phyloP scores from a whole-genome alignment of 306 rosid species.

The Datisca glomerata region DNA sequence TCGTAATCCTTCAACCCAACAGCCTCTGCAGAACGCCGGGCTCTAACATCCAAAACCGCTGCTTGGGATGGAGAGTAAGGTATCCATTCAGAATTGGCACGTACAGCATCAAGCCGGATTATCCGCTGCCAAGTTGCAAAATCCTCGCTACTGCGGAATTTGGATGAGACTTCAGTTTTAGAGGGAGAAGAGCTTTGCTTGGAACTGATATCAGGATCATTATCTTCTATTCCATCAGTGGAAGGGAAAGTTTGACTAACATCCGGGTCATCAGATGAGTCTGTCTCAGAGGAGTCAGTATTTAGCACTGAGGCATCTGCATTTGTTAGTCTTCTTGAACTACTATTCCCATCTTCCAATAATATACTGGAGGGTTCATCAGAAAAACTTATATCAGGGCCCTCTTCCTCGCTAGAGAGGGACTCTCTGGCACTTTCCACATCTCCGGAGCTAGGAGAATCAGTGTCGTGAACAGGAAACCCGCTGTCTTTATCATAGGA shows the following conservation, averaged over 20 bases:
- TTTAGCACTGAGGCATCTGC: constrained; percentile 50
- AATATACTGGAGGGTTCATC: constrained; percentile 52
- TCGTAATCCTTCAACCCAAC: constrained; percentile 92
- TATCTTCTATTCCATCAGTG: constrained; percentile 41
- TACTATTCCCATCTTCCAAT: constrained; percentile 58
- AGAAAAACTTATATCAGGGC: constrained; percentile 50
- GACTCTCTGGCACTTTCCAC: constrained; percentile 83
- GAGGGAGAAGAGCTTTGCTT: constrained; percentile 50
- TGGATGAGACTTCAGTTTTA: constrained; percentile 31
- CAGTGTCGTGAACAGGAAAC: constrained; percentile 38
- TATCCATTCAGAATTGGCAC: constrained; percentile 90
- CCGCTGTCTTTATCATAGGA: constrained; percentile 41
- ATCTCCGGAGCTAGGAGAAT: constrained; percentile 93
- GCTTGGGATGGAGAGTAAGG: constrained; percentile 56
- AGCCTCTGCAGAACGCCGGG: constrained; percentile 63
- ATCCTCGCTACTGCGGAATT: constrained; percentile 46
- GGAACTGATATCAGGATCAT: constrained; percentile 30
- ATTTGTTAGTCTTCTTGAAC: constrained; percentile 32
- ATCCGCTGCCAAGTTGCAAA: constrained; percentile 92
- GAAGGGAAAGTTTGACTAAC: constrained; percentile 55
- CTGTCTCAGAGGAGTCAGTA: constrained; percentile 79
- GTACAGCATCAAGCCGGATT: constrained; percentile 92
- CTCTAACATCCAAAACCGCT: constrained; percentile 48
- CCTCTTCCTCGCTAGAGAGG: constrained; percentile 78
- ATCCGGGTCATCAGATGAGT: constrained; percentile 75